Percentiles rank a stretch among this genome's conserved stretches.
Conservation (phyloP, 225 moss, liverwort and hornwort genomes). For the Polytrichum commune region DNA sequence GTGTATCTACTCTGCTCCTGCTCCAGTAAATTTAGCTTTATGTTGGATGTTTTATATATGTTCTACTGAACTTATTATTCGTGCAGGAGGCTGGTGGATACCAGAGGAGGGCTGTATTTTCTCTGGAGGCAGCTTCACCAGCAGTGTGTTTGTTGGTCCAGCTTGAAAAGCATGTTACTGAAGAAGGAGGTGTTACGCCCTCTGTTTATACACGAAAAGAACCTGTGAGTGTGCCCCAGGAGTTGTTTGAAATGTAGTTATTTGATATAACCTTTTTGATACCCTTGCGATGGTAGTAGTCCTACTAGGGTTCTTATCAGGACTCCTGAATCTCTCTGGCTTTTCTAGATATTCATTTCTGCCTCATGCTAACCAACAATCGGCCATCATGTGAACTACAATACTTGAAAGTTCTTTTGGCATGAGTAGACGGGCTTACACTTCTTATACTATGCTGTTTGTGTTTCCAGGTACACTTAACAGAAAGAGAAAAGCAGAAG, state of each 20-base stretch:
- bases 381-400: not conserved
- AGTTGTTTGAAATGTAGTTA: too few species aligned
- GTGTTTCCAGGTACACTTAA: slow-evolving; percentile 72
- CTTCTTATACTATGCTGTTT: not conserved
- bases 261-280: not conserved
- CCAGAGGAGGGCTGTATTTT: slow-evolving; percentile 78
- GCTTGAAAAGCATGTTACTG: slow-evolving; percentile 97
- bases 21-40: too few species aligned
- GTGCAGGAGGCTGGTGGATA: slow-evolving; percentile 46
- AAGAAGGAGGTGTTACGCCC: slow-evolving; percentile 94
- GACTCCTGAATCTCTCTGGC: too few species aligned
- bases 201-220: slow-evolving; percentile 96
- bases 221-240: slow-evolving; percentile 57
- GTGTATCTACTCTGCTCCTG: too few species aligned
- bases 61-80: too few species aligned
- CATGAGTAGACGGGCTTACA: not conserved
- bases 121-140: slow-evolving; percentile 74
- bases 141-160: slow-evolving; percentile 85
- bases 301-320: too few species aligned
- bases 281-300: not conserved
- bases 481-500: slow-evolving; percentile 94
- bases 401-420: not conserved
- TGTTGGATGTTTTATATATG: too few species aligned
- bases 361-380: too few species aligned
- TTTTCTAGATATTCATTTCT: too few species aligned